phyloP scores from a whole-genome alignment of 768 basidiomycete species.

The Neoboletus magnificus region DNA sequence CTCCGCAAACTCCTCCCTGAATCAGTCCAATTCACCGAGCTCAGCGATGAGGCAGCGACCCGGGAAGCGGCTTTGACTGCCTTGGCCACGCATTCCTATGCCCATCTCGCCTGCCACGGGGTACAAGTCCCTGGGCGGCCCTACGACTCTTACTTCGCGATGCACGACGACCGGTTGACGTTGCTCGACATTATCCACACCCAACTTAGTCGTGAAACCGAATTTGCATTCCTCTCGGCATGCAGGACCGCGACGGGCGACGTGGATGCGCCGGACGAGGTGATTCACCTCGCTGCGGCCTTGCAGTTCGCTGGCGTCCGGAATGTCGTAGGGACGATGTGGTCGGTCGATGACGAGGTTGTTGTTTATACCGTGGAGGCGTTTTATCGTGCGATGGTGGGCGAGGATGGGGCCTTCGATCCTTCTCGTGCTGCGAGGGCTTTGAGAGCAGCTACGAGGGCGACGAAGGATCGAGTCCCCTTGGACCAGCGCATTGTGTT shows the following conservation, averaged over 20 bases:
- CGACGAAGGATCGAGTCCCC: constrained; percentile 10
- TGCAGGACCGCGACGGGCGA: constrained; percentile 31
- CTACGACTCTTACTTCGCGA: constrained; percentile 19
- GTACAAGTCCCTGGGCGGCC: constrained; percentile 11
- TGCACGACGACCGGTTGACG: constrained; percentile 17
- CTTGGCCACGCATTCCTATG: constrained; percentile 16
- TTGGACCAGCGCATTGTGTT: constrained; percentile 23
- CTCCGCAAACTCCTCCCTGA: constrained; percentile 10
- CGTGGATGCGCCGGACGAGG: constrained; percentile 22
- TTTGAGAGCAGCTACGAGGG: constrained; percentile 9
- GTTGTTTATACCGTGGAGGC: constrained; percentile 12
- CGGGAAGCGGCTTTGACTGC: constrained; percentile 5
- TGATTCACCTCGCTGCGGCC: constrained; percentile 31
- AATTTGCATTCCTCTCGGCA: constrained; percentile 32
- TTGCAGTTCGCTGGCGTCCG: constrained; percentile 28
- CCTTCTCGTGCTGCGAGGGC: constrained; percentile 15
- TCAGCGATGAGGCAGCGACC: constrained; percentile 14
- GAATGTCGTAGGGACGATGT: constrained; percentile 32
- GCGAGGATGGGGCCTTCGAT: constrained; percentile 14
- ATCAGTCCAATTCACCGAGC: constrained; percentile 5
- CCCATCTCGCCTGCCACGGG: constrained; percentile 31
- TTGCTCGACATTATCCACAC: constrained; percentile 23
- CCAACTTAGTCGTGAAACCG: constrained; percentile 6
- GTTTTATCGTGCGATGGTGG: constrained; percentile 20
- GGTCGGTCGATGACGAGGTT: constrained; percentile 25